phyloP scores from a whole-genome alignment of 805 yeast genomes.

The Pichia californica region DNA sequence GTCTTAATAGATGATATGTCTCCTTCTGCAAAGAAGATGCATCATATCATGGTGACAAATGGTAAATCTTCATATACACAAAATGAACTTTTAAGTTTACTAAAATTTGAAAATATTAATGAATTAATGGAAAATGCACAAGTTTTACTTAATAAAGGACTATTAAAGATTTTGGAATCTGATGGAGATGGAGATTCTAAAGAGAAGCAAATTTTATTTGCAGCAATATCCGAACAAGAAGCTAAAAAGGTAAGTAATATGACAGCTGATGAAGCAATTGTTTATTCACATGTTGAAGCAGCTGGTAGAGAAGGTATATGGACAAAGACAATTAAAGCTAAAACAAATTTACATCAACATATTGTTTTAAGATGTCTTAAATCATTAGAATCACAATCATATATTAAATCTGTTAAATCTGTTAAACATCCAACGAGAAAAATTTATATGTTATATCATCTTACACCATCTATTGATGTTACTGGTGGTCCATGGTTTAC shows the following conservation, averaged over 20 bases:
- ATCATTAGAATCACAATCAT: conserved; percentile 69
- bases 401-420: conserved; percentile 82
- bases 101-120: conserved; percentile 36
- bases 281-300: conserved; percentile 86
- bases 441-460: conserved; percentile 88
- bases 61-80: conserved; percentile 54
- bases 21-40: conserved; percentile 47
- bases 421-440: conserved; percentile 91
- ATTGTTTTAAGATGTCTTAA: conserved; percentile 82
- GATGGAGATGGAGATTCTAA: conserved; percentile 30
- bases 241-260: conserved; percentile 73
- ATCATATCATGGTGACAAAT: conserved; percentile 53
- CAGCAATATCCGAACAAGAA: conserved; percentile 64
- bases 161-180: conserved; percentile 63
- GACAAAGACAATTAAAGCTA: conserved; percentile 86
- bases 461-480: conserved; percentile 91
- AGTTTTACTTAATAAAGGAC: conserved; percentile 39
- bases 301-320: conserved; percentile 94
- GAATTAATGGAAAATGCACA: conserved; percentile 40
- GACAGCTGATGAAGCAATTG: conserved; percentile 84
- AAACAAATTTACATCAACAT: conserved; percentile 85
- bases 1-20: conserved; percentile 10
- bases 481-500: conserved; percentile 99
- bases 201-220: conserved; percentile 51
- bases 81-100: conserved; percentile 52